Conservation (phyloP, 2,329 filamentous ascomycete species). For the Xylariomycetidae sp. region DNA sequence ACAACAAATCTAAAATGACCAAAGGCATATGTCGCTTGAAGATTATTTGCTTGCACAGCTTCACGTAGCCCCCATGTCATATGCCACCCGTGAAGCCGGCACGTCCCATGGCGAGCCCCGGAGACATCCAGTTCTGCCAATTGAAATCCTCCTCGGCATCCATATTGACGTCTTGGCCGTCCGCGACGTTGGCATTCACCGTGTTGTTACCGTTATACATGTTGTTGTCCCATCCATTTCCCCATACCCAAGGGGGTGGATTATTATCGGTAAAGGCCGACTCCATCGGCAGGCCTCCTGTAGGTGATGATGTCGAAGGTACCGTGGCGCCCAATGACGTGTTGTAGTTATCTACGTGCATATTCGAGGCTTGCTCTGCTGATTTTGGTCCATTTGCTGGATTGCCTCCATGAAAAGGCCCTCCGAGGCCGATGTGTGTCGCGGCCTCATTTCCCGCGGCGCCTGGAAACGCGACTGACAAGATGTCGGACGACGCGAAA, state of each 20-base stretch:
- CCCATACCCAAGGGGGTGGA: slow-evolving; percentile 39
- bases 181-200: slow-evolving; percentile 22
- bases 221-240: slow-evolving; percentile 34
- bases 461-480: slow-evolving; percentile 15
- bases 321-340: no score
- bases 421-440: no score
- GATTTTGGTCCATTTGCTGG: no score
- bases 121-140: slow-evolving; percentile 42
- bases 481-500: slow-evolving; percentile 32
- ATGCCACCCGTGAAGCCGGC: slow-evolving; percentile 25
- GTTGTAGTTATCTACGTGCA: no score
- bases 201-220: slow-evolving; percentile 6
- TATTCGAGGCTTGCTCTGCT: no score
- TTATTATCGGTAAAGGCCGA: slow-evolving; percentile 24
- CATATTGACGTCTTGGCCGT: slow-evolving; percentile 27
- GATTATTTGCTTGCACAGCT: no score
- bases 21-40: no score
- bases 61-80: slow-evolving; percentile 7
- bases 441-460: slow-evolving; percentile 6
- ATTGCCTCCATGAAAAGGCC: background rate
- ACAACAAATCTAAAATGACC: no score
- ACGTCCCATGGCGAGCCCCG: slow-evolving; percentile 20
- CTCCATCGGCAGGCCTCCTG: background rate
- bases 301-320: background rate
- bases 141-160: slow-evolving; percentile 37